phyloP scores from a whole-genome alignment of 2,329 filamentous ascomycete genomes.

The Aspergillus vadensis region DNA sequence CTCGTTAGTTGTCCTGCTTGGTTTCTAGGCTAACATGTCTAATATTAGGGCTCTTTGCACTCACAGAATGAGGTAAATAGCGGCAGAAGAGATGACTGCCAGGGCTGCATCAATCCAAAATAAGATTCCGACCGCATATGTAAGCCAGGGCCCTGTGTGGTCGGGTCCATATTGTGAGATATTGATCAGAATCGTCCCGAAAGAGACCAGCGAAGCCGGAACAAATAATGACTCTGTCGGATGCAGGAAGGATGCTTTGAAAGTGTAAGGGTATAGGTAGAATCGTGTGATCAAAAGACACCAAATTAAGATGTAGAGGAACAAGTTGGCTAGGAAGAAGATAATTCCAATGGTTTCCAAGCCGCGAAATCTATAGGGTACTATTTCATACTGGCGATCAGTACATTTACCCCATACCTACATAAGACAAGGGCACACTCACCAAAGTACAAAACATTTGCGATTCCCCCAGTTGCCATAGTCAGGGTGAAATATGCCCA shows the following conservation, averaged over 20 bases:
- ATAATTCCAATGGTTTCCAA: conserved; percentile 61
- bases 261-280: conserved; percentile 67
- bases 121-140: conserved; percentile 61
- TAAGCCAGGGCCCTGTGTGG: conserved; percentile 64
- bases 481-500: conserved; percentile 81
- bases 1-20: conserved; percentile 15
- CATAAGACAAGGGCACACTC: conserved; percentile 27
- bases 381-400: conserved; percentile 21
- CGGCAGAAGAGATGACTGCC: conserved; percentile 67
- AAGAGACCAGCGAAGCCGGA: conserved; percentile 67
- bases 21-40: no score
- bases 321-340: conserved; percentile 65
- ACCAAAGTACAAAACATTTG: conserved; percentile 62
- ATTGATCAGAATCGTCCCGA: conserved; percentile 76
- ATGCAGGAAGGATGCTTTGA: conserved; percentile 71
- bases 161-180: conserved; percentile 73
- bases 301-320: conserved; percentile 65
- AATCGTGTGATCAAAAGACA: conserved; percentile 69
- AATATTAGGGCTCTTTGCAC: conserved; percentile 9
- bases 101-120: conserved; percentile 75
- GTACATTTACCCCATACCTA: neutral
- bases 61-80: conserved; percentile 74
- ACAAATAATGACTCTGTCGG: conserved; percentile 78
- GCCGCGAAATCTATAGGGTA: conserved; percentile 59
- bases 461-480: conserved; percentile 63